Evolutionary conservation across 1,284 basidiomycete genomes (phyloP).

Genomic region (Blastosporella zonata): DNA sequence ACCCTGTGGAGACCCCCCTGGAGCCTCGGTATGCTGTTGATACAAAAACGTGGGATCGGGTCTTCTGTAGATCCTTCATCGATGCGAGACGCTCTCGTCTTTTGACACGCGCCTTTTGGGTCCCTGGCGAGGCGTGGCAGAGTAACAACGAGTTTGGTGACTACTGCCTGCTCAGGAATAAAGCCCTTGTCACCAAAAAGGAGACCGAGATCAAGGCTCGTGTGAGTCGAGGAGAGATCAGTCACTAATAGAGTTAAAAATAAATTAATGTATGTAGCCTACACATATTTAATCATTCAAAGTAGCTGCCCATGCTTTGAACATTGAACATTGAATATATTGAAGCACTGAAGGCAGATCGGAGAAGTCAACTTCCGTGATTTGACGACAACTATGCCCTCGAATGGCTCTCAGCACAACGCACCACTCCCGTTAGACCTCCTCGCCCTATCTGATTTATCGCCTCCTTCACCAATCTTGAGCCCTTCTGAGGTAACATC

Average conservation of each 20-base stretch:
- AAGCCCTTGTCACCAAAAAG: constrained; percentile 28
- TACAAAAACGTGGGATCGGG: constrained; percentile 68
- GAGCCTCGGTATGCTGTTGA: constrained; percentile 81
- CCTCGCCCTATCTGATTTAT: constrained; percentile 38
- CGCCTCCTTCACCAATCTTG: constrained; percentile 48
- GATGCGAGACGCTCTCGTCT: constrained; percentile 73
- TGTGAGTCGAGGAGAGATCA: constrained; percentile 14
- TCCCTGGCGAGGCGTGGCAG: constrained; percentile 70
- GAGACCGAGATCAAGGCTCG: constrained; percentile 21
- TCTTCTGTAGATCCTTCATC: constrained; percentile 76
- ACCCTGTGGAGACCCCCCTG: constrained; percentile 48
- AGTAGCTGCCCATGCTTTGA: no score
- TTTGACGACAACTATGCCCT: constrained; percentile 1
- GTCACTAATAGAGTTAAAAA: neutral
- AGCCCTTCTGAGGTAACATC: constrained; percentile 37
- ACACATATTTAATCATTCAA: neutral
- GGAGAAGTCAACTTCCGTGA: neutral
- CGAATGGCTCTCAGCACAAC: constrained; percentile 13
- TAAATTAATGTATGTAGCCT: neutral
- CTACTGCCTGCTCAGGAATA: constrained; percentile 66
- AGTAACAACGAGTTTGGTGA: constrained; percentile 64
- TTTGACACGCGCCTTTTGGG: constrained; percentile 74
- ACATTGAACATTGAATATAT: no score
- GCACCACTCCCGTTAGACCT: constrained; percentile 33
- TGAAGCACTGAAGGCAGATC: no score